Conservation (phyloP, 768 basidiomycete species). For the Calocybe gangraenosa region DNA sequence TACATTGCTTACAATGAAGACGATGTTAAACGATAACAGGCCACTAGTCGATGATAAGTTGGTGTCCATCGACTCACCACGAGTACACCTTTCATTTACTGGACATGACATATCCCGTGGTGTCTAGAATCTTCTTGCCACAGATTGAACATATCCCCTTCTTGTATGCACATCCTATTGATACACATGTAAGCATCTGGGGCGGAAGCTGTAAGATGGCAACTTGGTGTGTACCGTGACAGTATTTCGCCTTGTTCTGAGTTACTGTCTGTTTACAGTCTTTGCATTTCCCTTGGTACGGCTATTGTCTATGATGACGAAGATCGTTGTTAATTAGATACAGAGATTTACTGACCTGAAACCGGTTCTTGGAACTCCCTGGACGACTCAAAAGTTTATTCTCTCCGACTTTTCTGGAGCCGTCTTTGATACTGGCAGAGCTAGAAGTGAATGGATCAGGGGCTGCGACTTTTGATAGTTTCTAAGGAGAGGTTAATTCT, state of each 20-base stretch:
- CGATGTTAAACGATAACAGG: too few species aligned
- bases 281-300: constrained; percentile 84
- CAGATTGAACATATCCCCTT: constrained; percentile 86
- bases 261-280: constrained; percentile 82
- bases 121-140: constrained; percentile 83
- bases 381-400: constrained; percentile 76
- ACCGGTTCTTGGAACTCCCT: constrained; percentile 71
- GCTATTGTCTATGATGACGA: constrained; percentile 39
- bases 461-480: constrained; percentile 87
- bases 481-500: constrained; percentile 44
- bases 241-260: constrained; percentile 86
- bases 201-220: constrained; percentile 1
- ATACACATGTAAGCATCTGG: constrained; percentile 7
- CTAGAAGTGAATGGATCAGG: constrained; percentile 83
- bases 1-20: not conserved
- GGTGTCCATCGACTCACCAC: constrained; percentile 7
- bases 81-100: constrained; percentile 50
- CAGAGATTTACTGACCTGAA: constrained; percentile 52
- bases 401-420: constrained; percentile 77
- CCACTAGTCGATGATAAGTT: not conserved
- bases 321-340: constrained; percentile 14
- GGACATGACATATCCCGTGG: constrained; percentile 80
- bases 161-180: constrained; percentile 79
- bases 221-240: constrained; percentile 61
- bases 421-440: constrained; percentile 71